These are phyloP conservation scores for Colletotrichum filicis DNA, from an alignment of 2,329 filamentous ascomycete species.

Conservation along the genomic window DNA sequence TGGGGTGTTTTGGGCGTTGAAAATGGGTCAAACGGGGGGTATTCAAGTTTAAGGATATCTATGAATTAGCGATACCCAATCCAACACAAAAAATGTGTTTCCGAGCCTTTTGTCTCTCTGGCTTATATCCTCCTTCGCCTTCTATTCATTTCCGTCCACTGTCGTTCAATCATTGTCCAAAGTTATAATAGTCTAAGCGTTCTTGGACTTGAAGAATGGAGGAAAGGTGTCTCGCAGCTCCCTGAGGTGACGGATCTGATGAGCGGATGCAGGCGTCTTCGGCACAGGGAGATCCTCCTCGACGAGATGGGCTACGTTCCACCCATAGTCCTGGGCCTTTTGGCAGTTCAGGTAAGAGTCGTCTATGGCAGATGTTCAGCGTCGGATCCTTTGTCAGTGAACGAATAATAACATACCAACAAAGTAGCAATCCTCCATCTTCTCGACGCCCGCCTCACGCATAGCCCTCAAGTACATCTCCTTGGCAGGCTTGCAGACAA, in stretches of 20 bases:
- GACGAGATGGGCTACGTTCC: conserved; percentile 87
- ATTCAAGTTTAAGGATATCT: conserved; percentile 16
- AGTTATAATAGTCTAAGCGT: not conserved
- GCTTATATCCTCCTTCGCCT: not conserved
- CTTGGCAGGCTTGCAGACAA: conserved; percentile 88
- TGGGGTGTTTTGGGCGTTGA: conserved; percentile 41
- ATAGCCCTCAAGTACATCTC: conserved; percentile 92
- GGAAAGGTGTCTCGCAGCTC: conserved; percentile 83
- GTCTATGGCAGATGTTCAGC: conserved; percentile 61
- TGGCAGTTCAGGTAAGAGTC: conserved; percentile 88
- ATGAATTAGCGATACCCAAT: conserved; percentile 17
- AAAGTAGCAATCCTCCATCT: conserved; percentile 84
- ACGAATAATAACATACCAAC: conserved; percentile 74
- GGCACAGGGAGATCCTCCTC: conserved; percentile 78
- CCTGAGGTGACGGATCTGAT: conserved; percentile 79
- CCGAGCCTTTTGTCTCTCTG: not conserved
- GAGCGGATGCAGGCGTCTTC: conserved; percentile 71
- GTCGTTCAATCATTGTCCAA: not conserved
- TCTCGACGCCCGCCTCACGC: conserved; percentile 79
- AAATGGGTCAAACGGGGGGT: not conserved
- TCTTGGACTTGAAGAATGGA: conserved; percentile 79
- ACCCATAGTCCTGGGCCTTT: conserved; percentile 82
- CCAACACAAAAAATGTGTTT: not conserved
- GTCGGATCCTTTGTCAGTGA: not conserved
- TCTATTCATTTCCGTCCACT: not conserved